Evolutionary conservation across 23 red algal genomes (phyloP).

Genomic region (Gracilariopsis chorda): DNA sequence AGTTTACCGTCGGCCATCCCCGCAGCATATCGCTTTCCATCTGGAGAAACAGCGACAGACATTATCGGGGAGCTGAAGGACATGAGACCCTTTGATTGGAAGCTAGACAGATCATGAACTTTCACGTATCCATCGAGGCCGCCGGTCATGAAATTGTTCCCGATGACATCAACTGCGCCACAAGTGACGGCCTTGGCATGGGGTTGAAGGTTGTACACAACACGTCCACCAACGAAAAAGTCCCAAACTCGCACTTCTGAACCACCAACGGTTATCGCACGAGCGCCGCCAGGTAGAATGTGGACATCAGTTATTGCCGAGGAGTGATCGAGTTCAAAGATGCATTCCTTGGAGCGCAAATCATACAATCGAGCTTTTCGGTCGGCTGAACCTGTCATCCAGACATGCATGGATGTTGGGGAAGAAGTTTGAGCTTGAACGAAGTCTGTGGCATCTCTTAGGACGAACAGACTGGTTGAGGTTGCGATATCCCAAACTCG

Average conservation of each 20-base stretch:
- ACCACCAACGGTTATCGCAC: constrained; percentile 80
- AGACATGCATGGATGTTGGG: constrained; percentile 82
- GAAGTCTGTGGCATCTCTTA: constrained; percentile 69
- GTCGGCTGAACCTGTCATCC: constrained; percentile 90
- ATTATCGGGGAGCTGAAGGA: constrained; percentile 53
- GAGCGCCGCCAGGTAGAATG: constrained; percentile 81
- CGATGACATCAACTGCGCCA: constrained; percentile 8
- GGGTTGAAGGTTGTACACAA: constrained; percentile 32
- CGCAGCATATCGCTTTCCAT: constrained; percentile 60
- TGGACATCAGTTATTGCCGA: constrained; percentile 72
- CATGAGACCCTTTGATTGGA: constrained; percentile 50
- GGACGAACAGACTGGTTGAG: constrained; percentile 37
- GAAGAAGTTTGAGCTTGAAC: constrained; percentile 81
- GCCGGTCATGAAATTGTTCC: constrained; percentile 64
- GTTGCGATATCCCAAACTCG: constrained; percentile 87
- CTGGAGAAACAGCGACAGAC: constrained; percentile 52
- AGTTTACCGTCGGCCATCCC: constrained; percentile 77
- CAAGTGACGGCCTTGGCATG: constrained; percentile 87
- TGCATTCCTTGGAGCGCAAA: constrained; percentile 42
- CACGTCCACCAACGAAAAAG: constrained; percentile 63
- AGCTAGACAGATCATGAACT: constrained; percentile 62
- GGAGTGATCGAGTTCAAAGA: constrained; percentile 74
- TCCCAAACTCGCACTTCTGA: constrained; percentile 74
- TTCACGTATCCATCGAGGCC: constrained; percentile 86
- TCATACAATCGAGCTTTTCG: constrained; percentile 85